A percentile compares a stretch with the other conserved stretches of the same genome.
These are phyloP conservation scores for Alternaria atra DNA, from an alignment of 2,329 filamentous ascomycete species.

Conservation along the genomic window DNA sequence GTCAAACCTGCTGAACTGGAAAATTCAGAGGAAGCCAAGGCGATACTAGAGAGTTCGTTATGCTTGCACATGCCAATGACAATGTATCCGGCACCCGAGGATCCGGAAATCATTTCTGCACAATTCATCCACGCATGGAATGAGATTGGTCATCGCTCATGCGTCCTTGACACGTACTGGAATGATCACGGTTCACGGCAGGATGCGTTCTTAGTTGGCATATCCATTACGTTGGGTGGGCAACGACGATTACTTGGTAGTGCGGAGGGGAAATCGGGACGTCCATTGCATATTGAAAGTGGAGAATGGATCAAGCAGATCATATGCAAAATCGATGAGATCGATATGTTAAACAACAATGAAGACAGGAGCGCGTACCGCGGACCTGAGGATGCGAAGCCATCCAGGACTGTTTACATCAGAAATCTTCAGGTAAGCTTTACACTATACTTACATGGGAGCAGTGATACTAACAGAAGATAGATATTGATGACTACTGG, in stretches of 20 bases:
- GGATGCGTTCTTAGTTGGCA: constrained; percentile 15
- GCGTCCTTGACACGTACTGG: constrained; percentile 29
- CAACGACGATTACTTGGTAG: constrained; percentile 20
- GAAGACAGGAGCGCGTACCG: neutral
- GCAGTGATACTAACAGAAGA: neutral
- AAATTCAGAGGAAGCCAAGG: constrained; percentile 12
- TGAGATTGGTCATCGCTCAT: constrained; percentile 14
- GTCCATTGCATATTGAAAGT: constrained; percentile 11
- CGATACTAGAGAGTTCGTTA: constrained; percentile 10
- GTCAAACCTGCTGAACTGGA: neutral
- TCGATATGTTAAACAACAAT: neutral
- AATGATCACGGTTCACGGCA: neutral
- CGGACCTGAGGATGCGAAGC: neutral
- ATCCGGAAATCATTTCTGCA: neutral
- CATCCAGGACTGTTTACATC: neutral
- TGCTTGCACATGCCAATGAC: constrained; percentile 17
- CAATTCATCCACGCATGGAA: constrained; percentile 26
- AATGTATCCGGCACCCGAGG: constrained; percentile 15
- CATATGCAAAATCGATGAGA: neutral
- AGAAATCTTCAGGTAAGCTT: constrained; percentile 2
- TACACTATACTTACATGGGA: neutral
- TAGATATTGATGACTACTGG: constrained; percentile 13
- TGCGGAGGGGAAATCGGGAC: constrained; percentile 1
- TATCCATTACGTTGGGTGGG: constrained; percentile 17
- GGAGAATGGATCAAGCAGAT: constrained; percentile 24